These are phyloP conservation scores for Gastrodia elata DNA, from an alignment of 106 monocot genomes.

Conservation along the genomic window DNA sequence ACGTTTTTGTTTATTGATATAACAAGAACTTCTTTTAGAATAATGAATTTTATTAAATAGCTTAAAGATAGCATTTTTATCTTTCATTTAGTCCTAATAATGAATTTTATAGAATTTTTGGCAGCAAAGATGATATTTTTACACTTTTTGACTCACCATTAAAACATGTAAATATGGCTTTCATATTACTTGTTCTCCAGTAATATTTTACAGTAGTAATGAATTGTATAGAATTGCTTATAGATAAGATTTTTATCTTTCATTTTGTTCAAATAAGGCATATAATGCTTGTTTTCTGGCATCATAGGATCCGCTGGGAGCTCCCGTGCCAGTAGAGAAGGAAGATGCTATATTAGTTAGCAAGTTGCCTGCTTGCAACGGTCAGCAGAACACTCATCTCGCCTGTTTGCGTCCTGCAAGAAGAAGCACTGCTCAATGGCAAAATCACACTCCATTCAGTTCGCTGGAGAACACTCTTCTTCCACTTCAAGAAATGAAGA, in stretches of 20 bases:
- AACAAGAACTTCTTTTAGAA: background rate
- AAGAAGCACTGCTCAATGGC: conserved; percentile 30
- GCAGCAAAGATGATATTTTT: no score
- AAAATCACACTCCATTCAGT: conserved; percentile 38
- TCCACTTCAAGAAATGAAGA: conserved; percentile 2
- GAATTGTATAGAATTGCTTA: no score
- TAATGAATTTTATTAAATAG: no score
- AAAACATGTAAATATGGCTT: no score
- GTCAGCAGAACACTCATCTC: conserved; percentile 37
- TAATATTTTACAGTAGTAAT: no score
- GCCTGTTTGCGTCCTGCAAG: conserved; percentile 61
- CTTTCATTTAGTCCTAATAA: no score
- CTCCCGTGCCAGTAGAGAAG: conserved; percentile 50
- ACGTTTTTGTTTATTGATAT: background rate
- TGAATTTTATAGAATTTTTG: no score
- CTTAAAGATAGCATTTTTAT: no score
- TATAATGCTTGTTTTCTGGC: background rate
- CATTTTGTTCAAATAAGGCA: background rate
- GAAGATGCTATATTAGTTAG: conserved; percentile 40
- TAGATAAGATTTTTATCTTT: no score
- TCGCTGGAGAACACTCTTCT: conserved; percentile 67
- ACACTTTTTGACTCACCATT: no score
- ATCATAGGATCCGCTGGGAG: conserved; percentile 74
- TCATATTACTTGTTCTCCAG: background rate
- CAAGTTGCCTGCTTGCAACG: conserved; percentile 67